Evolutionary conservation across 345 rosid species (phyloP).

Genomic region (Populus pruinosa): DNA sequence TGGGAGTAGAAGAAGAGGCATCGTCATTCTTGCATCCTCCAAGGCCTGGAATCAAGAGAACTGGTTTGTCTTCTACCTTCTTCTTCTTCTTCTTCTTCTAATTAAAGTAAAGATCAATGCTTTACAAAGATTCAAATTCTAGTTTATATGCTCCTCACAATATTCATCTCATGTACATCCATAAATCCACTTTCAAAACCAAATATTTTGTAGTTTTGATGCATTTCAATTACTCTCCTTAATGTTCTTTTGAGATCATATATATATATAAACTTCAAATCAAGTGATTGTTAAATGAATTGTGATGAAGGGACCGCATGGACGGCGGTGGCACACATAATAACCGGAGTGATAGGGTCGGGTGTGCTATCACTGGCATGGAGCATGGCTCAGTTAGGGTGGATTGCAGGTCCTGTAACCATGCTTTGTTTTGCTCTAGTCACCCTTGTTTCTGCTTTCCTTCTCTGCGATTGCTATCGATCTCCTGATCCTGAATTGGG

Average conservation of each 20-base stretch:
- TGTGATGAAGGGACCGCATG: constrained; percentile 30
- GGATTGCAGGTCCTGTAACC: constrained; percentile 27
- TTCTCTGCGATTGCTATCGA: constrained; percentile 22
- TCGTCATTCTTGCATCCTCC: no score
- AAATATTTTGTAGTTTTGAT: not conserved
- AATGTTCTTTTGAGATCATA: no score
- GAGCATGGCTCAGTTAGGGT: constrained; percentile 32
- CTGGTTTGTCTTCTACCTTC: not conserved
- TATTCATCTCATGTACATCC: not conserved
- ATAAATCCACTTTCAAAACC: no score
- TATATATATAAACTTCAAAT: no score
- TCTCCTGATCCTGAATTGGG: constrained; percentile 20
- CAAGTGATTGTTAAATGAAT: no score
- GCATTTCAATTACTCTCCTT: not conserved
- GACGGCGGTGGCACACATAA: constrained; percentile 53
- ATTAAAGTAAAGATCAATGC: not conserved
- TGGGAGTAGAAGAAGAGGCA: no score
- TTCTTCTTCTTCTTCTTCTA: not conserved
- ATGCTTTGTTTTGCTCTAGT: constrained; percentile 14
- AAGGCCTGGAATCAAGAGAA: constrained; percentile 2
- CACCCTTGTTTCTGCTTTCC: constrained; percentile 17
- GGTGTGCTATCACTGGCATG: constrained; percentile 42
- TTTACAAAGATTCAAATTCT: not conserved
- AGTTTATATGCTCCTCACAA: not conserved
- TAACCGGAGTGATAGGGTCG: constrained; percentile 53